These are phyloP conservation scores for Penicillium longicatenatum DNA, from an alignment of 495 filamentous ascomycete species.

Conservation along the genomic window DNA sequence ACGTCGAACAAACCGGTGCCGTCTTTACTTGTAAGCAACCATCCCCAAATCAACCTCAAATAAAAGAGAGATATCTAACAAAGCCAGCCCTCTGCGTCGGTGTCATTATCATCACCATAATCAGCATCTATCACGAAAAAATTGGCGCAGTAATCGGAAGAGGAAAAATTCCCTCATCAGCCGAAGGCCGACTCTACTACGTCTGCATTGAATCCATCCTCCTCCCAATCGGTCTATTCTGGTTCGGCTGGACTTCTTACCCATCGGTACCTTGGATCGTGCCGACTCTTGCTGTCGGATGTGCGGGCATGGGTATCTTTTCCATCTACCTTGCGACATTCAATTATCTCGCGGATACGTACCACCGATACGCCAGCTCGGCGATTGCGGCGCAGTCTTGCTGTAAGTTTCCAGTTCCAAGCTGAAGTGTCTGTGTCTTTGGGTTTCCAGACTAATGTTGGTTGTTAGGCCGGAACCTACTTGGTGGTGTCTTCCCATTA, in stretches of 20 bases:
- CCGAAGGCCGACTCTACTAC: conserved; percentile 83
- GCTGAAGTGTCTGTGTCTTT: neutral
- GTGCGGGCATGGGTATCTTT: conserved; percentile 86
- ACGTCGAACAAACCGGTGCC: conserved; percentile 63
- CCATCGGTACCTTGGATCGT: conserved; percentile 74
- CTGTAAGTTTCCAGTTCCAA: conserved; percentile 38
- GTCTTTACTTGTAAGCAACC: conserved; percentile 67
- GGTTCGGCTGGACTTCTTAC: conserved; percentile 76
- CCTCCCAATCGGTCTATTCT: conserved; percentile 78
- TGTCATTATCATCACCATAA: conserved; percentile 63
- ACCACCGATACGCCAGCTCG: conserved; percentile 80
- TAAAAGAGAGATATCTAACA: conserved; percentile 11
- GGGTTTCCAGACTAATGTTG: conserved; percentile 5
- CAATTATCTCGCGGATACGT: conserved; percentile 93
- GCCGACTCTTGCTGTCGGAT: conserved; percentile 67
- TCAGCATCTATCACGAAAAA: conserved; percentile 76
- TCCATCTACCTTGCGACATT: conserved; percentile 88
- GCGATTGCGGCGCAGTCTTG: conserved; percentile 88
- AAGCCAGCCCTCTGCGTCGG: conserved; percentile 65
- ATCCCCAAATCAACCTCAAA: too few relatives aligned
- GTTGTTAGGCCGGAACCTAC: conserved; percentile 67
- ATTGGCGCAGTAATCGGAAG: conserved; percentile 37
- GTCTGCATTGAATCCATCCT: conserved; percentile 70
- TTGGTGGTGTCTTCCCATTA: conserved; percentile 82
- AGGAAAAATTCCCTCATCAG: conserved; percentile 52